Evolutionary conservation across 768 basidiomycete genomes (phyloP).

Genomic region (Kwoniella sp.): DNA sequence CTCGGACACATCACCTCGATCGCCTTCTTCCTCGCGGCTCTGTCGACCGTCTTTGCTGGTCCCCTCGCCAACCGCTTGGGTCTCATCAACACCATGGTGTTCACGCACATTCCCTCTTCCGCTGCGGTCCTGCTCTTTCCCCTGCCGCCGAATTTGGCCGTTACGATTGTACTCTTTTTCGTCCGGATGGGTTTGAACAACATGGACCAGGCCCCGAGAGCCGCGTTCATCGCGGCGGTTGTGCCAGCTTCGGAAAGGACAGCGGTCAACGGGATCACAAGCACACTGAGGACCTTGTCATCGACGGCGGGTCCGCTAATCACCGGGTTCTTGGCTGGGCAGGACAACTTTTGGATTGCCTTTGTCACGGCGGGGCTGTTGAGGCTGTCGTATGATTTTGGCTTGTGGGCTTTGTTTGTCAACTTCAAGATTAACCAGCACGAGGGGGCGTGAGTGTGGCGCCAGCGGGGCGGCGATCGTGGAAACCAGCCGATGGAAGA

Average conservation of each 20-base stretch:
- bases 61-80: constrained; percentile 41
- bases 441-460: not conserved
- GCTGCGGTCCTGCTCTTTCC: constrained; percentile 38
- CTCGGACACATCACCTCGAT: constrained; percentile 39
- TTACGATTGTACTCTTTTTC: constrained; percentile 37
- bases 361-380: constrained; percentile 38
- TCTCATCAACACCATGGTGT: constrained; percentile 46
- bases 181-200: constrained; percentile 33
- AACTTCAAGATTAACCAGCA: constrained; percentile 26
- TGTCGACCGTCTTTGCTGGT: constrained; percentile 40
- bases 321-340: constrained; percentile 35
- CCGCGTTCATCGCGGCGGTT: constrained; percentile 44
- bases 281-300: constrained; percentile 33
- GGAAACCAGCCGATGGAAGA: no score
- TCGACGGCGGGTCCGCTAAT: constrained; percentile 38
- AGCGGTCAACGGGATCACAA: constrained; percentile 45
- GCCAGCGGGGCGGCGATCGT: no score
- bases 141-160: constrained; percentile 21
- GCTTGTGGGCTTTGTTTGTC: constrained; percentile 40
- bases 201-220: constrained; percentile 46
- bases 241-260: constrained; percentile 38
- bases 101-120: constrained; percentile 47
- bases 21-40: constrained; percentile 40
- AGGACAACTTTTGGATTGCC: constrained; percentile 36
- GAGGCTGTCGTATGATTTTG: constrained; percentile 39